phyloP scores from a whole-genome alignment of 164 flowering plant species.

The Santalum album region DNA sequence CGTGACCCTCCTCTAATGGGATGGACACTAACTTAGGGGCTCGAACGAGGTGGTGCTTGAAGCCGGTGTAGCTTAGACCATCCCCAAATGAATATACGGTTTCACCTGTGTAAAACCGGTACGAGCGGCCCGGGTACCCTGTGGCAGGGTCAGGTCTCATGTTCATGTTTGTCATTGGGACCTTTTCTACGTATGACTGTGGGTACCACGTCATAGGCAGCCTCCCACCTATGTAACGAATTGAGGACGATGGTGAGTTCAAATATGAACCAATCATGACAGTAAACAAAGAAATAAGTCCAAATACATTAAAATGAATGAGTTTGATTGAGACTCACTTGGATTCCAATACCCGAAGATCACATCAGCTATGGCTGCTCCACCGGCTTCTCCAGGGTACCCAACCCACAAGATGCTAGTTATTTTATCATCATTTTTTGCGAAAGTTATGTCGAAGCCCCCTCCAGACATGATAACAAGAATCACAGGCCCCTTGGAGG shows the following conservation, averaged over 20 bases:
- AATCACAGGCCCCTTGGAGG: conserved; percentile 72
- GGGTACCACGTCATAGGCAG: conserved; percentile 99
- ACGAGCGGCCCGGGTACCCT: conserved; percentile 86
- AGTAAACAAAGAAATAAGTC: no score
- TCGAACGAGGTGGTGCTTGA: conserved; percentile 46
- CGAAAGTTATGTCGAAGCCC: conserved; percentile 69
- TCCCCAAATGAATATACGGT: conserved; percentile 73
- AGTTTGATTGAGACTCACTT: conserved; percentile 47
- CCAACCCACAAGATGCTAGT: conserved; percentile 96
- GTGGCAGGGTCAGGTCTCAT: conserved; percentile 82
- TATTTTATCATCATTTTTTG: conserved; percentile 45
- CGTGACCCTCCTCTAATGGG: conserved; percentile 59
- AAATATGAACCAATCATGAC: no score
- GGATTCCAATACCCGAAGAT: conserved; percentile 75
- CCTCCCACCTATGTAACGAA: conserved; percentile 57
- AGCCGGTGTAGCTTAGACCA: conserved; percentile 66
- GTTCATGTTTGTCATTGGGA: conserved; percentile 93
- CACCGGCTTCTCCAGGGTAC: conserved; percentile 98
- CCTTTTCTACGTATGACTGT: conserved; percentile 65
- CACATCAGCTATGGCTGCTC: conserved; percentile 85
- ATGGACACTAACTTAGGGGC: conserved; percentile 57
- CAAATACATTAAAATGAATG: no score
- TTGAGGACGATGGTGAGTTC: background rate
- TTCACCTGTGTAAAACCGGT: conserved; percentile 82
- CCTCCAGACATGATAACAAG: conserved; percentile 89